Base-by-base conservation (phyloP, 768 basidiomycete species). In the Leccinum ochraceum region DNA sequence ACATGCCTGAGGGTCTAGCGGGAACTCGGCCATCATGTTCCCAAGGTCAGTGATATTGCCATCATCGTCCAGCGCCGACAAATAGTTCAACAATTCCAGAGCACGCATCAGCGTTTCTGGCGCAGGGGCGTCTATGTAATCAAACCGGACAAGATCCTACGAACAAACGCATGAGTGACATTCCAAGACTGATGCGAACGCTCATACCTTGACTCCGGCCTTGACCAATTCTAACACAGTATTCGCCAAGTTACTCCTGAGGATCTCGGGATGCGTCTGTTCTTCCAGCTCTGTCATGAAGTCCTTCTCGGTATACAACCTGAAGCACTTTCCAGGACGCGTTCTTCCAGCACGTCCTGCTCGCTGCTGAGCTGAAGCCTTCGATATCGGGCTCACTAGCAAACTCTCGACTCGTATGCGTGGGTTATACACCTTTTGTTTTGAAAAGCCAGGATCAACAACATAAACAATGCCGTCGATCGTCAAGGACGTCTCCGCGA, bases 381-480 rank as follows among this genome's bases (percentile, higher is more conserved):
- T 98, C 30, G 94, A 96, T 67, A 98, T 99, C 0, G 95, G 95
- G 55, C 90, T 89, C 49, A 98, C 95, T 17, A 98, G 78, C 57
- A 99, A 78, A 62, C 89, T 90, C 78, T 99, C 96, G 20, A 98
- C 96, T 52, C 96, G 88, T 61, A 98, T 97, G 32, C 96, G 85
- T 0, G 96, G 97, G 73, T 98, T 98, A 79, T 98, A 99, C 53
- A 98, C 90, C 71, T 96, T 98, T 76, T 98, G 96, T 76, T 99
- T 96, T 36, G 91, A 95, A 78, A 98, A 97, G 1, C 95, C 95
- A 0, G 95, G 94, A 70, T 98, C 96, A 51, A 98, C 95, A 59
- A 98, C 96, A 68, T 98, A 99, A n/a, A 99, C 95, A 68, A 99
- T 98, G 22, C 96, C 96, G 66, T 99, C 96, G 60, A 99, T 98